phyloP scores from a whole-genome alignment of 2,329 filamentous ascomycete genomes.

The Mycogone perniciosa region DNA sequence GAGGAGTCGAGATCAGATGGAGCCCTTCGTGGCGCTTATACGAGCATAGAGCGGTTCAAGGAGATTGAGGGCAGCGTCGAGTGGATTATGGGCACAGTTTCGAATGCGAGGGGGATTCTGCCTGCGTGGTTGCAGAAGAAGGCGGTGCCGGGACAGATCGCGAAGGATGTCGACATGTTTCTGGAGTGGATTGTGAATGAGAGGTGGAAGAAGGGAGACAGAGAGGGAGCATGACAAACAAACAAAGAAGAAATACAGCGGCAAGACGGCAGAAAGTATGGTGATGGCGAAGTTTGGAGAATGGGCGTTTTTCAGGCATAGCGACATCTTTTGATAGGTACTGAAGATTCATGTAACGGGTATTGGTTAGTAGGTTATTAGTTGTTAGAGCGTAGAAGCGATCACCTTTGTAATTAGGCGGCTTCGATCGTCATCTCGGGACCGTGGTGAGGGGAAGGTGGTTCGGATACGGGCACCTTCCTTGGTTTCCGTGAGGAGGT shows the following conservation, averaged over 20 bases:
- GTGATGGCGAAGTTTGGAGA: too few species aligned
- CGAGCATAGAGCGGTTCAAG: slow-evolving; percentile 57
- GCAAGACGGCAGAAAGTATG: too few species aligned
- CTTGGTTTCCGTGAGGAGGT: too few species aligned
- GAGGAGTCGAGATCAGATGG: slow-evolving; percentile 28
- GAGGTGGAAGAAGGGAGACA: slow-evolving; percentile 25
- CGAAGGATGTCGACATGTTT: slow-evolving; percentile 67
- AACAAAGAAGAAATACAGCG: too few species aligned
- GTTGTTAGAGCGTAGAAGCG: too few species aligned
- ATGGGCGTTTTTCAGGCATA: too few species aligned
- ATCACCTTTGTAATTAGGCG: too few species aligned
- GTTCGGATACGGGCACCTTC: too few species aligned
- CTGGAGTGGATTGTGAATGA: slow-evolving; percentile 52
- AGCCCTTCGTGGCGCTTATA: slow-evolving; percentile 54
- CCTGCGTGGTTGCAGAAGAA: slow-evolving; percentile 61
- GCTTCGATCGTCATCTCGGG: too few species aligned
- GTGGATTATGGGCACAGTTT: slow-evolving; percentile 75
- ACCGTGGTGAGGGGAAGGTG: too few species aligned
- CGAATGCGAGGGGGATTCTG: slow-evolving; percentile 60
- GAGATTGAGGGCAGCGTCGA: slow-evolving; percentile 45
- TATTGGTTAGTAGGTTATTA: background rate
- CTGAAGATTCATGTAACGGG: background rate
- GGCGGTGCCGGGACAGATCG: slow-evolving; percentile 55
- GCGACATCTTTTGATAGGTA: too few species aligned
- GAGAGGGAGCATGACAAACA: background rate